phyloP scores from a whole-genome alignment of 2,329 filamentous ascomycete genomes.

The Plenodomus biglobosus region DNA sequence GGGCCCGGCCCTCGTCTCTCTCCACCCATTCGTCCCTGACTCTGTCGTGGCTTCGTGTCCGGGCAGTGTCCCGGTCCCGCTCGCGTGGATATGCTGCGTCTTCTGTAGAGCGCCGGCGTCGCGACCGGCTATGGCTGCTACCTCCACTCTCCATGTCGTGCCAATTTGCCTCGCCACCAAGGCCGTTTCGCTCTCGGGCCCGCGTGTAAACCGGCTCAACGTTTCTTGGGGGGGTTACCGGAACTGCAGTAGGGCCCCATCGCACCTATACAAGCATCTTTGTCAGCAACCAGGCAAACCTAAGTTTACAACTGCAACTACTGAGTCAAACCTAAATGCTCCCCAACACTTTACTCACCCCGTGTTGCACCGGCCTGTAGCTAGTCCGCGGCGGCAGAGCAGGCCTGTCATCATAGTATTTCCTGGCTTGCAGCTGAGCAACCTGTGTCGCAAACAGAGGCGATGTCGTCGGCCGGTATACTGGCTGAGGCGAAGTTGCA shows the following conservation, averaged over 20 bases:
- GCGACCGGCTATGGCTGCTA: constrained; percentile 13
- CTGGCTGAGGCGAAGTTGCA: constrained; percentile 25
- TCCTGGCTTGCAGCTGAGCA: constrained; percentile 42
- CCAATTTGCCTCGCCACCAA: constrained; percentile 13
- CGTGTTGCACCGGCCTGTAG: constrained; percentile 26
- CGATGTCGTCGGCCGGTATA: constrained; percentile 49
- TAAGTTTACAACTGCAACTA: no score
- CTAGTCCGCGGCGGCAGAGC: constrained; percentile 27
- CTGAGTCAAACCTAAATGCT: not conserved
- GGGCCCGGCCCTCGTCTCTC: constrained; percentile 16
- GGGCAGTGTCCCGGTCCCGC: constrained; percentile 17
- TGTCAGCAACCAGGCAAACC: no score
- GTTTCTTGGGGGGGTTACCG: constrained; percentile 25
- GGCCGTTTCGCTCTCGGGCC: constrained; percentile 18
- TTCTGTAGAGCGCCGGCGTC: constrained; percentile 28
- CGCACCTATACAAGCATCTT: constrained; percentile 8
- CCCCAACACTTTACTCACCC: not conserved
- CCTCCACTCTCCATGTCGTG: constrained; percentile 12
- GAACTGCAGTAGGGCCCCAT: constrained; percentile 22
- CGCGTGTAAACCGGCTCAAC: constrained; percentile 24
- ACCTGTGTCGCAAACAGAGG: constrained; percentile 53
- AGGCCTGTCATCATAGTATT: constrained; percentile 36
- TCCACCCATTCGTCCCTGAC: constrained; percentile 32
- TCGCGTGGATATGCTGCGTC: constrained; percentile 31
- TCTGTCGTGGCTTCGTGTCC: constrained; percentile 34